Evolutionary conservation across 2,329 filamentous ascomycete genomes (phyloP).

Genomic region (Whalleya microplaca): DNA sequence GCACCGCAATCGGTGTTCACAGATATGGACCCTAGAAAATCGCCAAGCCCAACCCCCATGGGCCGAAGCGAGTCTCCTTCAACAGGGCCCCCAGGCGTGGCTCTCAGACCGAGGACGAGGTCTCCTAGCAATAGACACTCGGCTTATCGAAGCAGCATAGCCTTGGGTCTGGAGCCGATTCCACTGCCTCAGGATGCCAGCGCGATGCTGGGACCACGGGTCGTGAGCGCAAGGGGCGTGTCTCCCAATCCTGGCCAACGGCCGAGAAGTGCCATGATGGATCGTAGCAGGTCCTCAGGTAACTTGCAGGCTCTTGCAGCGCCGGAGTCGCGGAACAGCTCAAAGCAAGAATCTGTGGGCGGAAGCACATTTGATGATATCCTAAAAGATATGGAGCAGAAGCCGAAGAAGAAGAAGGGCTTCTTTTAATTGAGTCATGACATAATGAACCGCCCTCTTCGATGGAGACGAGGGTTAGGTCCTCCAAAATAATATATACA

Average conservation of each 20-base stretch:
- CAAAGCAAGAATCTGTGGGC: slow-evolving; percentile 32
- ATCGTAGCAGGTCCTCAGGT: slow-evolving; percentile 37
- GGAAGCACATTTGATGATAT: slow-evolving; percentile 42
- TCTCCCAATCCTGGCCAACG: slow-evolving; percentile 31
- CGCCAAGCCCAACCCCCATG: slow-evolving; percentile 25
- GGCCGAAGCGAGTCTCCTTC: slow-evolving; percentile 37
- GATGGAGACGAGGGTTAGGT: background rate
- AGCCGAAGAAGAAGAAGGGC: slow-evolving; percentile 41
- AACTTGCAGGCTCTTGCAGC: slow-evolving; percentile 32
- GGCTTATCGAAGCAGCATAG: slow-evolving; percentile 38
- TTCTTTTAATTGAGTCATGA: slow-evolving; percentile 32
- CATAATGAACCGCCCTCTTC: background rate
- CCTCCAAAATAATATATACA: background rate
- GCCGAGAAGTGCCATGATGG: slow-evolving; percentile 32
- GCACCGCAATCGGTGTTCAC: slow-evolving; percentile 38
- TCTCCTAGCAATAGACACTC: slow-evolving; percentile 33
- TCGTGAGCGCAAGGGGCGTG: slow-evolving; percentile 32
- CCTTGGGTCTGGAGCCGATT: slow-evolving; percentile 39
- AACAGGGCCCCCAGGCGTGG: slow-evolving; percentile 30
- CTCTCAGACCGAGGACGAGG: slow-evolving; percentile 30
- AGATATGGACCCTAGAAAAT: slow-evolving; percentile 33
- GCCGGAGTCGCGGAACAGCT: slow-evolving; percentile 26
- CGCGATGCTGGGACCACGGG: slow-evolving; percentile 27
- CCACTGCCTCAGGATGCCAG: slow-evolving; percentile 26
- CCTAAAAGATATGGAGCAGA: slow-evolving; percentile 38